Percentiles rank a stretch among this genome's conserved stretches.
Evolutionary conservation across 768 basidiomycete species (phyloP).

Genomic region (Megacollybia marginata): DNA sequence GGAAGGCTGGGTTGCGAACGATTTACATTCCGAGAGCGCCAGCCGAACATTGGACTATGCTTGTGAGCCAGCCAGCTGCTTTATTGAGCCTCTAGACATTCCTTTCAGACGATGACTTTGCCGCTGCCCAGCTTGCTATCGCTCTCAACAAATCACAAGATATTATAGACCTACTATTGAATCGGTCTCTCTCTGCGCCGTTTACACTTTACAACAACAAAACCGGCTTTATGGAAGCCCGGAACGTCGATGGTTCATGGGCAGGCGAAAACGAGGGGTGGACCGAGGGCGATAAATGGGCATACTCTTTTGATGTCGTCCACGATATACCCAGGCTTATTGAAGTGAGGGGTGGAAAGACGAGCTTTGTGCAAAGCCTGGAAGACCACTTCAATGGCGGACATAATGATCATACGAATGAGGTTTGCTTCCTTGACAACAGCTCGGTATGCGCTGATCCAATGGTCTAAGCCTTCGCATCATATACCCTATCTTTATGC

Average conservation of each 20-base stretch:
- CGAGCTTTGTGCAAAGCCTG: conserved; percentile 56
- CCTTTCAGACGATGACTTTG: conserved; percentile 69
- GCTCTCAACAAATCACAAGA: conserved; percentile 44
- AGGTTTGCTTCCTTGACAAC: conserved; percentile 30
- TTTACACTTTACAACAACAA: conserved; percentile 60
- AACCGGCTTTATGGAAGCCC: conserved; percentile 80
- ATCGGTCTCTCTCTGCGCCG: conserved; percentile 49
- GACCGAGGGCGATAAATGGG: conserved; percentile 79
- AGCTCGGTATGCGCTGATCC: neutral
- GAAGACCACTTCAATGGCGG: conserved; percentile 54
- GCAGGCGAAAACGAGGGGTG: conserved; percentile 67
- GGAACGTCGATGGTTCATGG: conserved; percentile 61
- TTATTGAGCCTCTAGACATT: neutral
- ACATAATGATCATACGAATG: conserved; percentile 79
- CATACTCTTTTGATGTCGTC: conserved; percentile 73
- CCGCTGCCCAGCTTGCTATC: conserved; percentile 54
- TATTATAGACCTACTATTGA: conserved; percentile 37
- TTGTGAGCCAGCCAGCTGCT: neutral
- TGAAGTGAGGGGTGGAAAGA: conserved; percentile 55
- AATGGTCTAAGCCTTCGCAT: conserved; percentile 56
- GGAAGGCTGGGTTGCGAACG: conserved; percentile 48
- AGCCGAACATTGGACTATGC: conserved; percentile 20
- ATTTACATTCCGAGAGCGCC: conserved; percentile 5
- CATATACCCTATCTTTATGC: conserved; percentile 83
- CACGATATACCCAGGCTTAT: conserved; percentile 64